Conservation (phyloP, 78 protist genomes). For the Guillardia theta region DNA sequence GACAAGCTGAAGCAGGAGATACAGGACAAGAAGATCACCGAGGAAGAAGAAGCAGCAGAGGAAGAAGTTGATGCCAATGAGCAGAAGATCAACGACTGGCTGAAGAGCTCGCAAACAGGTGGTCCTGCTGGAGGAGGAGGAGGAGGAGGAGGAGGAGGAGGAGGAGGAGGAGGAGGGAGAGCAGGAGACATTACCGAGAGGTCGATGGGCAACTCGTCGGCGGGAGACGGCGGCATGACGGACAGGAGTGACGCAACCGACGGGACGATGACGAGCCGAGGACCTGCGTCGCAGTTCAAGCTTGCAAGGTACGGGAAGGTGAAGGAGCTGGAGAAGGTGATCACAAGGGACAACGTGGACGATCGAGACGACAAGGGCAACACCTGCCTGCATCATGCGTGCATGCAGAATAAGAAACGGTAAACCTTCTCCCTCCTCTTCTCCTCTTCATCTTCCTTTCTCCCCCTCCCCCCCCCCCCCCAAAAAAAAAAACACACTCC, state of each 20-base stretch:
- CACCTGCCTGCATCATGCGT: conserved; percentile 20
- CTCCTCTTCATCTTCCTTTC: neutral
- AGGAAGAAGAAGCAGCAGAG: neutral
- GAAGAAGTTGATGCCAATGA: neutral
- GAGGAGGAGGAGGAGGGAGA: neutral
- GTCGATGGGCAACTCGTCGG: neutral
- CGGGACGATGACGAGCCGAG: neutral
- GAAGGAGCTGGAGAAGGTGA: neutral
- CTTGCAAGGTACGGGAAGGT: neutral
- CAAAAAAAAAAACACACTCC: too few relatives aligned
- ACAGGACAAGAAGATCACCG: neutral
- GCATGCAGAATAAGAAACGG: conserved; percentile 4
- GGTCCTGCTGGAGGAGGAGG: neutral
- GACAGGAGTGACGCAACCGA: neutral
- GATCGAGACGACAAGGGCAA: neutral
- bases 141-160: neutral
- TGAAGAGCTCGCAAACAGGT: neutral
- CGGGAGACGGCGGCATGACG: neutral
- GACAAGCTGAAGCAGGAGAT: neutral
- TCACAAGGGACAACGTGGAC: neutral
- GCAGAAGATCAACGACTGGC: neutral
- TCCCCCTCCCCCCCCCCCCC: neutral
- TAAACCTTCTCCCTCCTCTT: neutral
- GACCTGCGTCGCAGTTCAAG: neutral
- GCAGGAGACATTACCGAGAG: neutral